Base-by-base conservation (phyloP, 1,284 basidiomycete species). In the Exobasidium cylindrosporum region DNA sequence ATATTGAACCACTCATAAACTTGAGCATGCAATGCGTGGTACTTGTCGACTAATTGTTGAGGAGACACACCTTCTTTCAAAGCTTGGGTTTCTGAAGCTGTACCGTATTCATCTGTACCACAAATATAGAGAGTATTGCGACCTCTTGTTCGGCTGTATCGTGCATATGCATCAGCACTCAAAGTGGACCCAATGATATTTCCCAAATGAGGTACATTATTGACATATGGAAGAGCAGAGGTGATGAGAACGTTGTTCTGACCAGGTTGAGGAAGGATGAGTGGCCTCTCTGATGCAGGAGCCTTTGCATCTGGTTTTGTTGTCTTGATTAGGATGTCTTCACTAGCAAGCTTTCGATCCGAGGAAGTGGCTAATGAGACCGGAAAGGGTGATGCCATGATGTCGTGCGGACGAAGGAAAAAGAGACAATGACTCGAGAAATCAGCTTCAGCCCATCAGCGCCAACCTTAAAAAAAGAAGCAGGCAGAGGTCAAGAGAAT, bases 61-160 rank as follows among this genome's bases (percentile, higher is more conserved):
- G 96, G 92, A 5, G 90, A 88, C 28, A 97, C 83, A 0, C 89
- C 88, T 80, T 98, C 96, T 80, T 97, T 96, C 63, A 97, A 81
- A 2, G 95, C 96, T 82, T 96, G 90, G 1, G 94, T 97, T 84
- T 98, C 95, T 0, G 96, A 97, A 0, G 95, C 95, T 1, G 95
- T 99, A 32, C 95, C 95, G 76, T 99, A 99, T 82, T 99, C 95
- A 80, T 99, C 95, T 4, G 96, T 98, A 52, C 96, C 96, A 81
- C 96, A 99, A 67, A 98, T 86, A 81, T 94, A 91, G 68, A 82
- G 77, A 17, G 83, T 82, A 46, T 82, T 83, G 54, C 82, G 73
- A 73, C 85, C 85, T 56, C 82, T 72, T 13, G 80, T 78, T 68
- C 90, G 74, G 54, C 81, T 82, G 77, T 84, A 97, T 85, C 95